Evolutionary conservation across 2,329 filamentous ascomycete genomes (phyloP).

Genomic region (Dothideomycetes sp.): DNA sequence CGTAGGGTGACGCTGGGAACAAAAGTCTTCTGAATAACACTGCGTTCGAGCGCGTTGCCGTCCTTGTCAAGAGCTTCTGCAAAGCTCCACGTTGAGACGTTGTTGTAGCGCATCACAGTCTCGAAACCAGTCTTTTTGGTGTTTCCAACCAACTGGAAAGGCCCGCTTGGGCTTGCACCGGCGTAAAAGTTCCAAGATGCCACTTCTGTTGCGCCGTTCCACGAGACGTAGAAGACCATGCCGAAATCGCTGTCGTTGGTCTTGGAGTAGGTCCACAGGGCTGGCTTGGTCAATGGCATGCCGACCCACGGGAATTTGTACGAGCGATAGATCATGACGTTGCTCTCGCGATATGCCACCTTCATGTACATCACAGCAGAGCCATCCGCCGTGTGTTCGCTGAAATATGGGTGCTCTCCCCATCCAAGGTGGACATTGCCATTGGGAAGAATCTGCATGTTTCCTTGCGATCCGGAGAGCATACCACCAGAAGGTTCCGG

Average conservation of each 20-base stretch:
- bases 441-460: slow-evolving; percentile 45
- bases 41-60: slow-evolving; percentile 24
- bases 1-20: slow-evolving; percentile 25
- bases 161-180: slow-evolving; percentile 26
- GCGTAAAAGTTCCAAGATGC: slow-evolving; percentile 43
- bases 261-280: slow-evolving; percentile 29
- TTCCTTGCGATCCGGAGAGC: slow-evolving; percentile 43
- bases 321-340: slow-evolving; percentile 46
- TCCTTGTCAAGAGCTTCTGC: slow-evolving; percentile 26
- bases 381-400: slow-evolving; percentile 39
- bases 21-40: slow-evolving; percentile 28
- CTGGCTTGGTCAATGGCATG: slow-evolving; percentile 33
- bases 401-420: slow-evolving; percentile 39
- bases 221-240: slow-evolving; percentile 44
- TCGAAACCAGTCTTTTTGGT: slow-evolving; percentile 37
- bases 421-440: slow-evolving; percentile 49
- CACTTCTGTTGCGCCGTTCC: slow-evolving; percentile 45
- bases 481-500: slow-evolving; percentile 38
- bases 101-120: slow-evolving; percentile 24
- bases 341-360: slow-evolving; percentile 31
- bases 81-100: slow-evolving; percentile 23
- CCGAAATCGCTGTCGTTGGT: slow-evolving; percentile 22
- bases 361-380: slow-evolving; percentile 45
- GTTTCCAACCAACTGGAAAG: slow-evolving; percentile 31
- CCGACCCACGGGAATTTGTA: slow-evolving; percentile 48